These are phyloP conservation scores for Lachancea mirantina DNA, from an alignment of 805 yeast species.

Conservation along the genomic window DNA sequence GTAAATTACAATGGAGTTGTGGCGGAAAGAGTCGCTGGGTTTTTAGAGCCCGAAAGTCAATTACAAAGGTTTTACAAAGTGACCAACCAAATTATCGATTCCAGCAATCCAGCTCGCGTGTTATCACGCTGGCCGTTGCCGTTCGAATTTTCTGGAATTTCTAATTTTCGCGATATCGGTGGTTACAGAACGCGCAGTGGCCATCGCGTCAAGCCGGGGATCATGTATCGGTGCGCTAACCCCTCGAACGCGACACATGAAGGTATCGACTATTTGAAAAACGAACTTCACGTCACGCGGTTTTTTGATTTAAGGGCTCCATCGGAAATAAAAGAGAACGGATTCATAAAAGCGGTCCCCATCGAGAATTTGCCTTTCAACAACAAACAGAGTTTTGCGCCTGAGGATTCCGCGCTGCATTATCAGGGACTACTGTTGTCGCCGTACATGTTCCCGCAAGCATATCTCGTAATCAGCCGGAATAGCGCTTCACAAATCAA, in stretches of 20 bases:
- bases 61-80: slow-evolving; percentile 42
- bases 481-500: slow-evolving; percentile 43
- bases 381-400: slow-evolving; percentile 48
- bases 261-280: slow-evolving; percentile 39
- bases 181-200: slow-evolving; percentile 48
- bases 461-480: slow-evolving; percentile 52
- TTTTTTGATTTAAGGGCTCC: slow-evolving; percentile 64
- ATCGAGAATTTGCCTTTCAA: slow-evolving; percentile 55
- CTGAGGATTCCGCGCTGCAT: slow-evolving; percentile 52
- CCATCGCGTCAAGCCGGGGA: slow-evolving; percentile 42
- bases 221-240: slow-evolving; percentile 58
- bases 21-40: slow-evolving; percentile 36
- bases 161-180: slow-evolving; percentile 74
- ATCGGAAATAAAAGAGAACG: slow-evolving; percentile 42
- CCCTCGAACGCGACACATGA: slow-evolving; percentile 42
- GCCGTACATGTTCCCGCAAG: slow-evolving; percentile 55
- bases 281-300: slow-evolving; percentile 33
- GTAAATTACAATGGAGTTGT: slow-evolving; percentile 58
- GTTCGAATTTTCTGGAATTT: slow-evolving; percentile 30
- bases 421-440: slow-evolving; percentile 49
- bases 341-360: slow-evolving; percentile 30
- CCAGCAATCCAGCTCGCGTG: slow-evolving; percentile 13
- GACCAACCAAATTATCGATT: slow-evolving; percentile 10
- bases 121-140: slow-evolving; percentile 22
- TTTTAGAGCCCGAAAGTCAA: slow-evolving; percentile 33